phyloP scores from a whole-genome alignment of 257 asterid species.

The Solanum okadae region DNA sequence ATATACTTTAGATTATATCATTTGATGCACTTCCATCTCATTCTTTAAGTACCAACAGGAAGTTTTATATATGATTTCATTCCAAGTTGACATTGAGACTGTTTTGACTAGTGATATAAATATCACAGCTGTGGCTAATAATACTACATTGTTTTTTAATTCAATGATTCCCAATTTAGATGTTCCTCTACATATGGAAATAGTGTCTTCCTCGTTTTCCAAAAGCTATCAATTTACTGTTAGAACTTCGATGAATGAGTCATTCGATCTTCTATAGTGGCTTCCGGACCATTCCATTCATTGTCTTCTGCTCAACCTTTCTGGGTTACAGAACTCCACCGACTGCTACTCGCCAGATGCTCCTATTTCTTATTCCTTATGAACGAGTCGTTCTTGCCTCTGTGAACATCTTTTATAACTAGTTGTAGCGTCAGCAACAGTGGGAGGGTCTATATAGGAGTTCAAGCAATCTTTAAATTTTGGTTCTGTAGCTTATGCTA shows the following conservation, averaged over 20 bases:
- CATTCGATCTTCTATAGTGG: too few relatives aligned
- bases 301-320: too few relatives aligned
- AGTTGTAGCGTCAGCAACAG: background rate
- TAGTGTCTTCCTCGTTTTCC: too few relatives aligned
- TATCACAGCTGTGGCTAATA: background rate
- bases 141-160: too few relatives aligned
- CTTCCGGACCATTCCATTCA: too few relatives aligned
- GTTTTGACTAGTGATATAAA: background rate
- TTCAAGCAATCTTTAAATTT: background rate
- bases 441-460: background rate
- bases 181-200: background rate
- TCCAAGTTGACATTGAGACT: background rate
- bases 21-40: background rate
- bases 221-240: too few relatives aligned
- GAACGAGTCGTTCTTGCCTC: background rate
- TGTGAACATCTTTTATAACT: background rate
- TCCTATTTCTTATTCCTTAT: background rate
- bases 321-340: too few relatives aligned
- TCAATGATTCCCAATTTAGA: background rate
- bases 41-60: background rate
- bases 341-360: too few relatives aligned
- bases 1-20: background rate
- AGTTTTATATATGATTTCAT: background rate
- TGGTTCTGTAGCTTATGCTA: background rate
- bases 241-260: too few relatives aligned